Evolutionary conservation across 805 yeast genomes (phyloP), one percentile per base, ranked within the genome.

Genomic region (Pichia insulana): DNA sequence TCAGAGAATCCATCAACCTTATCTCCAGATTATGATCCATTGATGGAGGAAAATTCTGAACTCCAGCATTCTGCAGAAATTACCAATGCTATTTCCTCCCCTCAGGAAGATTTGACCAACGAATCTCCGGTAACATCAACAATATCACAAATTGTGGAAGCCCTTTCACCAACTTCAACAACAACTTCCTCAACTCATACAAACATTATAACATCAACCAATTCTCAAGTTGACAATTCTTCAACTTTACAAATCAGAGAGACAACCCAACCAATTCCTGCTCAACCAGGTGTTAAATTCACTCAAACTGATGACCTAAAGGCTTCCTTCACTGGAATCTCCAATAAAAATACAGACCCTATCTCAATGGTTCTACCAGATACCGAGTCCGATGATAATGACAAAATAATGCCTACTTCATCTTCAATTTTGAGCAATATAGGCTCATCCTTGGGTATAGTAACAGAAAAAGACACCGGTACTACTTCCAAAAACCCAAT

Each of bases 291-390:
- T 7, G 53, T 57, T 11, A 53, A 52, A 16, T 52, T 58, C n/a
- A 49, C 46, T 15, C 69, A 63, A 34, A 51, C 55, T 6, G 59
- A 61, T 9, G 63, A 59, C 37, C 50, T 68, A 6, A 49, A 64
- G 19, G 73, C 73, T 1, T 61, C 61, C 22, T 67, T 69, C 52
- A 63, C 71, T 0, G 68, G 69, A 6, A 54, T 63, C 39, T 56
- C 66, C 15, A 56, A 49, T 34, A 47, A 49, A 20, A 42, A 45
- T 30, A 41, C 43, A 7, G 49, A 46, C 28, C 47, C 49, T 7
- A 31, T 37, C 1, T 36, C 46, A 27, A 44, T 40, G 22, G 40
- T 43, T 31, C 32, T 42, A 18, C 48, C 46, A 2, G 43, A 34
- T 16, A 13, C 45, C 3, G 15, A n/a, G n/a, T 15, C 44, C n/a